Evolutionary conservation across 2,329 filamentous ascomycete genomes (phyloP).

Genomic region (Chaetomiaceae sp.): DNA sequence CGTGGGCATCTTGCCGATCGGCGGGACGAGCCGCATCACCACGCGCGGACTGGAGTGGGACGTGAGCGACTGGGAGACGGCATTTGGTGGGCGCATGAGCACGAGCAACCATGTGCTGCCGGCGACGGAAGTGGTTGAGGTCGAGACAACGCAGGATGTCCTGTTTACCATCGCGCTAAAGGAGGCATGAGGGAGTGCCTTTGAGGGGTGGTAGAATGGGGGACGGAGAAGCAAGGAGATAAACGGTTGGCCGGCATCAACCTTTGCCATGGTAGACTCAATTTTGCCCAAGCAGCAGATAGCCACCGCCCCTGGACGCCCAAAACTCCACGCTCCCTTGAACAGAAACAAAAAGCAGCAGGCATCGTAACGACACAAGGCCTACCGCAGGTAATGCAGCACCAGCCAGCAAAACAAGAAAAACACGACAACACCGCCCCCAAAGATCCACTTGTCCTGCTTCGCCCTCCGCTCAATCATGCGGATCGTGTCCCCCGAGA

Average conservation of each 20-base stretch:
- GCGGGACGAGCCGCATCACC: slow-evolving; percentile 71
- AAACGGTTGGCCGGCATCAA: slow-evolving; percentile 4
- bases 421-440: slow-evolving; percentile 78
- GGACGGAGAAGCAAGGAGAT: background rate
- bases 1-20: slow-evolving; percentile 80
- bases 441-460: slow-evolving; percentile 98
- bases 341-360: too few relatives aligned
- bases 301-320: slow-evolving; percentile 1
- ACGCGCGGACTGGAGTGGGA: slow-evolving; percentile 88
- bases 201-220: too few relatives aligned
- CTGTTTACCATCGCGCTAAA: slow-evolving; percentile 69
- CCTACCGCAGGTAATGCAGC: slow-evolving; percentile 74
- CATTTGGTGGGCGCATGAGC: slow-evolving; percentile 67
- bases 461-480: slow-evolving; percentile 90
- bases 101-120: slow-evolving; percentile 73
- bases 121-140: slow-evolving; percentile 53
- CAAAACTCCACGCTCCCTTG: slow-evolving; percentile 24
- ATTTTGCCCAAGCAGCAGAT: background rate
- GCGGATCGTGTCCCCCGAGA: slow-evolving; percentile 92
- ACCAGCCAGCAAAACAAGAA: slow-evolving; percentile 90
- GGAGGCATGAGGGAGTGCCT: slow-evolving; percentile 14
- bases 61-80: slow-evolving; percentile 72
- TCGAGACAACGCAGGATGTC: slow-evolving; percentile 60
- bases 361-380: too few relatives aligned
- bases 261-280: background rate